A percentile compares a stretch with the other conserved stretches of the same genome.
These are phyloP conservation scores for Coffea eugenioides DNA, from an alignment of 257 asterid genomes.

Conservation along the genomic window DNA sequence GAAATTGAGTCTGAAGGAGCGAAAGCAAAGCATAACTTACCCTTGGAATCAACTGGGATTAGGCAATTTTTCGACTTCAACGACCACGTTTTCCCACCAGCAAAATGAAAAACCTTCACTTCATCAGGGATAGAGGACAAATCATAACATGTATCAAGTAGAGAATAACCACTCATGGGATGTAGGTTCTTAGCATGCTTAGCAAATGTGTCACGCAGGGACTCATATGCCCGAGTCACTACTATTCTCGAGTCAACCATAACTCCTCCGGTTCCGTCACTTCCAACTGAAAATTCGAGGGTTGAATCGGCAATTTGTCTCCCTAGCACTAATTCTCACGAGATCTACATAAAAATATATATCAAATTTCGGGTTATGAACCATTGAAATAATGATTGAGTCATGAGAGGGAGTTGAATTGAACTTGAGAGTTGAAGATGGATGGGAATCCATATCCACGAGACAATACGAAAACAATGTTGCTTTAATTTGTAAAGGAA, in stretches of 20 bases:
- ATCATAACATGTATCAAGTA: conserved; percentile 70
- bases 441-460: conserved; percentile 56
- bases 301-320: conserved; percentile 22
- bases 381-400: conserved; percentile 47
- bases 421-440: conserved; percentile 60
- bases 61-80: conserved; percentile 49
- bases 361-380: conserved; percentile 25
- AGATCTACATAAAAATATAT: conserved; percentile 53
- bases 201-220: conserved; percentile 47
- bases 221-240: conserved; percentile 58
- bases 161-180: conserved; percentile 29
- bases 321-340: conserved; percentile 56
- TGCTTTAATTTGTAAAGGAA: conserved; percentile 56
- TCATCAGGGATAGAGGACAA: conserved; percentile 22
- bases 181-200: conserved; percentile 24
- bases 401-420: conserved; percentile 47
- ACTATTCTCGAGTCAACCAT: conserved; percentile 82
- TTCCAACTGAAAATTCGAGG: conserved; percentile 27
- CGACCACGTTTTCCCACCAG: conserved; percentile 38
- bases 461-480: conserved; percentile 67
- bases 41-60: conserved; percentile 47
- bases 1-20: conserved; percentile 49
- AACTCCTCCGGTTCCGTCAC: conserved; percentile 59
- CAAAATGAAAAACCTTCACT: conserved; percentile 44
- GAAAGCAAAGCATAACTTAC: conserved; percentile 65